Evolutionary conservation across 2,329 filamentous ascomycete species (phyloP).

Genomic region (Emmonsiellopsis sp.): DNA sequence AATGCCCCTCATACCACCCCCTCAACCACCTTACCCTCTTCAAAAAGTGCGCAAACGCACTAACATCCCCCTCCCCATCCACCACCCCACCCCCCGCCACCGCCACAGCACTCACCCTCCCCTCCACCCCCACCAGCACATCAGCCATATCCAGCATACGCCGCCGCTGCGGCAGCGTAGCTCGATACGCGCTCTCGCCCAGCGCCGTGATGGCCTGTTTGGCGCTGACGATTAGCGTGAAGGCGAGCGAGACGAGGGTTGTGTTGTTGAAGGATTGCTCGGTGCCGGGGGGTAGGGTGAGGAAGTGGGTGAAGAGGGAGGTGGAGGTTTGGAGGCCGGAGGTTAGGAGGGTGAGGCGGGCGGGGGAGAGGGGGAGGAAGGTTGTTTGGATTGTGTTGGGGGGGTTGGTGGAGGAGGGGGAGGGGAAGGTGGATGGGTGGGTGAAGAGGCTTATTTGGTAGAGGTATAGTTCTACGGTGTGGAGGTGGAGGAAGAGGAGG

Average conservation of each 20-base stretch:
- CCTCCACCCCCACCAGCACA: too few relatives aligned
- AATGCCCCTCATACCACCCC: too few relatives aligned
- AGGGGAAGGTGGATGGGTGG: conserved; percentile 3
- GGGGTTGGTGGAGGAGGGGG: too few relatives aligned
- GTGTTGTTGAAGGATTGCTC: conserved; percentile 31
- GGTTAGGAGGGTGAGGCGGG: conserved; percentile 12
- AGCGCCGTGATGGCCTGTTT: conserved; percentile 5
- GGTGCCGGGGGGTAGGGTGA: conserved; percentile 25
- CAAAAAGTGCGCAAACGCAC: too few relatives aligned
- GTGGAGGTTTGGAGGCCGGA: conserved; percentile 12
- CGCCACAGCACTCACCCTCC: too few relatives aligned
- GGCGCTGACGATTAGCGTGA: conserved; percentile 18
- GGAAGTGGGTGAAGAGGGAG: conserved; percentile 21
- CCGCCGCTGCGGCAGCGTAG: too few relatives aligned
- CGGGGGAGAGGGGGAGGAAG: conserved; percentile 9
- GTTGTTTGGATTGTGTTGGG: conserved; percentile 3
- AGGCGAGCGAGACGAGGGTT: conserved; percentile 33
- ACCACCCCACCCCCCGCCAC: too few relatives aligned
- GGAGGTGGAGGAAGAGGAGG: conserved; percentile 31
- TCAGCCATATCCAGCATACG: too few relatives aligned
- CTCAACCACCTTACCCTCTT: too few relatives aligned
- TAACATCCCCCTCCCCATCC: too few relatives aligned
- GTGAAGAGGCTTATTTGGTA: conserved; percentile 31
- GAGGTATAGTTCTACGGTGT: conserved; percentile 31
- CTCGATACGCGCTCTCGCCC: neutral